Conservation (phyloP, 1,284 basidiomycete genomes). For the Phellinidium pouzarii region DNA sequence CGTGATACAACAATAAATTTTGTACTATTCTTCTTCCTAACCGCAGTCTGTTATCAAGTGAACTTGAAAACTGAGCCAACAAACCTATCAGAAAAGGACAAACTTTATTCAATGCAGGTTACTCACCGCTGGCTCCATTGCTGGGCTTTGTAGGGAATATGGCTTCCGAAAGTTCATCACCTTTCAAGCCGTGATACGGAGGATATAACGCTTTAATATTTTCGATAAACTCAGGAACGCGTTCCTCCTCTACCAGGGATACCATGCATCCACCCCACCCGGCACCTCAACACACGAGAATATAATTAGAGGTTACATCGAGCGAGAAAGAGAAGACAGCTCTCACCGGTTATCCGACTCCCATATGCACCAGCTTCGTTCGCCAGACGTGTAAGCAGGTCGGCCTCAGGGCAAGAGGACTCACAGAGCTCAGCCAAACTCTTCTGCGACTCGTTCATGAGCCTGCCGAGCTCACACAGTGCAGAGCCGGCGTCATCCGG, state of each 20-base stretch:
- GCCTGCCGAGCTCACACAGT: conserved; percentile 50
- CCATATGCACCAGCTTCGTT: conserved; percentile 69
- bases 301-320: conserved; percentile 2
- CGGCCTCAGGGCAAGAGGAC: conserved; percentile 74
- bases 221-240: conserved; percentile 63
- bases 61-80: neutral
- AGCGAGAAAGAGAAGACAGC: neutral
- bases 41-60: neutral
- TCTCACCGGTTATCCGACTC: conserved; percentile 63
- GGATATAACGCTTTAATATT: conserved; percentile 53
- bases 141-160: conserved; percentile 86
- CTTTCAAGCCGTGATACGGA: conserved; percentile 54
- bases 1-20: no score
- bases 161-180: conserved; percentile 56
- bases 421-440: conserved; percentile 66
- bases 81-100: no score
- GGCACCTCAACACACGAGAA: conserved; percentile 44
- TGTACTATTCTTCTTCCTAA: neutral
- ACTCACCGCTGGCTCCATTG: conserved; percentile 69
- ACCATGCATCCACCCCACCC: conserved; percentile 91
- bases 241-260: conserved; percentile 66
- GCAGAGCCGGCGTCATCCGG: conserved; percentile 19
- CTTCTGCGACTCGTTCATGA: conserved; percentile 76
- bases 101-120: no score
- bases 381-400: conserved; percentile 59